Percentiles rank a stretch among this genome's conserved stretches.
phyloP scores from a whole-genome alignment of 345 rosid species.

The Linum lewisii region DNA sequence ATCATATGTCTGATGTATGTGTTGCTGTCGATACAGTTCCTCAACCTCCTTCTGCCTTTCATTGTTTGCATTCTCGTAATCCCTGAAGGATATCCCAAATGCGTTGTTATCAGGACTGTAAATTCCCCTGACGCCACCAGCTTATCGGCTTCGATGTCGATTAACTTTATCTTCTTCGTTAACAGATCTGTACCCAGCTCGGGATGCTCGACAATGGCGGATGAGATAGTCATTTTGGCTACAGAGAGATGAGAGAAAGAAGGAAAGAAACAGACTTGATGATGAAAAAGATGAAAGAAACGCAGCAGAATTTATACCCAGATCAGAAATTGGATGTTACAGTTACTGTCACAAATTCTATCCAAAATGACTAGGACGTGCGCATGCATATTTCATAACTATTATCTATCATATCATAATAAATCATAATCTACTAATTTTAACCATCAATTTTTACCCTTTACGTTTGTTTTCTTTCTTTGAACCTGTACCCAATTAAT shows the following conservation, averaged over 20 bases:
- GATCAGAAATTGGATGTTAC: neutral
- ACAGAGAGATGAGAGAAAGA: neutral
- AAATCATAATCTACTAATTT: too few species aligned
- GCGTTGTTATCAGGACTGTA: neutral
- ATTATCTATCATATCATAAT: neutral
- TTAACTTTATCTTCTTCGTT: neutral
- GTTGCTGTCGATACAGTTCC: neutral
- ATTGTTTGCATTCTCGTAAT: neutral
- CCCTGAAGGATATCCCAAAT: slow-evolving; percentile 2
- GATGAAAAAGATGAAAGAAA: neutral
- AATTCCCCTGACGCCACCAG: neutral
- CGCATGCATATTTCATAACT: too few species aligned
- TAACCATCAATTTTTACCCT: neutral
- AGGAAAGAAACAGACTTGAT: neutral
- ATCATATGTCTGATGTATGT: neutral
- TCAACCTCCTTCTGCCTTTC: neutral
- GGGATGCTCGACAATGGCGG: neutral
- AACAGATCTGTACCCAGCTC: neutral
- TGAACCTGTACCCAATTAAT: too few species aligned
- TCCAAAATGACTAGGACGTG: neutral
- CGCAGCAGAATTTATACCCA: neutral
- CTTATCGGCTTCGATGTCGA: neutral
- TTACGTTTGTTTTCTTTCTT: neutral
- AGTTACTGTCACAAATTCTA: neutral
- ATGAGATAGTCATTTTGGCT: neutral